Evolutionary conservation across 306 rosid species (phyloP), one percentile per base, ranked within the genome.

Genomic region (Cyamopsis tetragonoloba): DNA sequence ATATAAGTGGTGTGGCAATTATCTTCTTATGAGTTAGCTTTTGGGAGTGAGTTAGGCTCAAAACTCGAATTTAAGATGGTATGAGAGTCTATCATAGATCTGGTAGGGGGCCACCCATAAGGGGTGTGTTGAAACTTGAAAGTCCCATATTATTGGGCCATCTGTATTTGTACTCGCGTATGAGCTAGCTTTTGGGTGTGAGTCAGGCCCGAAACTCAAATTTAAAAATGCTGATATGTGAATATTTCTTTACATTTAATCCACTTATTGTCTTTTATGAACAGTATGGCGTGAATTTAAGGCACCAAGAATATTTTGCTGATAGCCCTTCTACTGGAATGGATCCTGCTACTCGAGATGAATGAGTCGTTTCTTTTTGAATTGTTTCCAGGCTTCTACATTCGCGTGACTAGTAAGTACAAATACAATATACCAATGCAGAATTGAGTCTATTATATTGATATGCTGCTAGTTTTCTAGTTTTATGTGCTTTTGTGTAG

Each of bases 281-380:
- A 71, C 85, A 81, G 82, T 68, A 77, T 68, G 77, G 96, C 4
- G 92, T 91, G 50, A 93, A 93, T 65, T 88, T 93, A 65, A 88
- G 83, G 87, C 97, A 93, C 77, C 96, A 93, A 82, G 98, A 93
- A 47, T 93, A 93, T 83, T 93, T 88, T 77, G 98, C 99, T 3
- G 99, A 93, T 65, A 83, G 91, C 82, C 96, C 97, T 70, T 85
- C 92, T 27, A 78, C 95, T 22, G 97, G 85, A 55, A 47, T 56
- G 49, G 99, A 93, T 73, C 95, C 96, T 70, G 89, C 95, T n/a
- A 64, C 95, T 27, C 82, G 96, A 75, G 99, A 93, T 23, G 99
- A 93, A 82, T 93, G 86, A 92, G 43, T 17, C 30, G 53, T 53
- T 27, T 62, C 55, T 53, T 61, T 39, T 58, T 31, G 39, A 62